Evolutionary conservation across 108 stramenopile genomes (phyloP).

Genomic region (Fragilariopsis cylindrus): DNA sequence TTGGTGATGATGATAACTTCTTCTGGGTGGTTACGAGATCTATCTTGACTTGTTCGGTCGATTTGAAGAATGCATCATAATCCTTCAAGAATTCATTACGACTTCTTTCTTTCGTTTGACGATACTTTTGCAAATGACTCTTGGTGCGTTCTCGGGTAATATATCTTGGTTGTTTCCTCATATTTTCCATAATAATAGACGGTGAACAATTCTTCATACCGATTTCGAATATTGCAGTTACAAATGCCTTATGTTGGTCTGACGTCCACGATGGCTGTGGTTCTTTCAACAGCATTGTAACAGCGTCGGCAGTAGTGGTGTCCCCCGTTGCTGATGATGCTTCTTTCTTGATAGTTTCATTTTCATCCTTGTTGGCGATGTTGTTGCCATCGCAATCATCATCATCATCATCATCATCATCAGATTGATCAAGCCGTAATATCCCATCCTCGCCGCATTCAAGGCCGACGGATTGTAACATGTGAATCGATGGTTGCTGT

Average conservation of each 20-base stretch:
- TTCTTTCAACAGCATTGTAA: not conserved
- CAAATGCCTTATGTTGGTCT: constrained; percentile 46
- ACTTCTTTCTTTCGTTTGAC: constrained; percentile 39
- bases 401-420: not conserved
- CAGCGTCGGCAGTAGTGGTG: not conserved
- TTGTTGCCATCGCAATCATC: not conserved
- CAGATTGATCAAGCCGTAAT: not conserved
- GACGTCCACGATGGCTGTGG: constrained; percentile 22
- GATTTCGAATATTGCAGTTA: constrained; percentile 44
- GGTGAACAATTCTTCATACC: constrained; percentile 54
- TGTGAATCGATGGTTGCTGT: not conserved
- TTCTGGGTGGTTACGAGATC: constrained; percentile 6
- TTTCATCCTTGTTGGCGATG: not conserved
- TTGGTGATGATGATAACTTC: not conserved
- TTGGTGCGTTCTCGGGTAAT: constrained; percentile 55
- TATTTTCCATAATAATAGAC: constrained; percentile 49
- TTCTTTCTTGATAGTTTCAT: not conserved
- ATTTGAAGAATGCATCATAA: constrained; percentile 43
- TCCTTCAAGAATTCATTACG: constrained; percentile 48
- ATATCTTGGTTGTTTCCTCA: constrained; percentile 32
- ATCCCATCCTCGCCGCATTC: constrained; percentile 7
- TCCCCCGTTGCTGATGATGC: not conserved
- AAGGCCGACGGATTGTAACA: constrained; percentile 2
- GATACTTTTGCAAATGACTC: constrained; percentile 59
- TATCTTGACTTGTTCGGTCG: constrained; percentile 23